Base-by-base conservation (phyloP, 495 filamentous ascomycete genomes). In the Neurospora sp. region DNA sequence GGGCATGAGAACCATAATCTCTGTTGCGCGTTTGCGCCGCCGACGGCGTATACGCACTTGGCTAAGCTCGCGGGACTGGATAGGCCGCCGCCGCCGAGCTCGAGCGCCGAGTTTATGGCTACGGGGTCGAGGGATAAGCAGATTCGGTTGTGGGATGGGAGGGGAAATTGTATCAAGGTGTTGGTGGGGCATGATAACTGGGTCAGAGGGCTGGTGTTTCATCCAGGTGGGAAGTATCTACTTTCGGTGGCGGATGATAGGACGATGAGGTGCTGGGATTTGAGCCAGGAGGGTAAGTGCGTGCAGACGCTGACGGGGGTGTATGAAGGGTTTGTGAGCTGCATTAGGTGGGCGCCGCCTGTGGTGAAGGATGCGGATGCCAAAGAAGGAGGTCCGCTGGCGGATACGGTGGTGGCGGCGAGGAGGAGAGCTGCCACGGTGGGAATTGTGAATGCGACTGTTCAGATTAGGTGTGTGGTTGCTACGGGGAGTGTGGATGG, bases 121-220 rank as follows among this genome's bases (percentile, higher is more conserved):
- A 97, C 94, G 0, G 94, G 93, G 4, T 89, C 89, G 16, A 85
- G 94, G 74, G 94, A 98, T 78, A 97, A 97, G 82, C 92, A 88
- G 0, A 96, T 98, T 76, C 89, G 89, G 78, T 80, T 98, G 12
- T 97, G 94, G 94, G 93, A 96, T 78, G 84, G 88, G 8, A 86
- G 93, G 70, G 94, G 94, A 8, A 92, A 91, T 10, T 84, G 92
- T 44, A 88, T 98, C 74, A 97, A 93, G 80, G 94, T 91, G 3
- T 85, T 97, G 3, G 79, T 89, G 1, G 94, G 94, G 2, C 94
- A 98, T 76, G 94, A 98, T 79, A 98, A 97, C 78, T 98, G 94
- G 94, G 90, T 98, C 1, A 86, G 93, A 12, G 91, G 84, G 1
- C 77, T 97, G 7, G 88, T 93, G 31, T 98, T 96, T 78, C 94